These are phyloP conservation scores for Hypoxylon cercidicola DNA, from an alignment of 495 filamentous ascomycete genomes.

Conservation along the genomic window DNA sequence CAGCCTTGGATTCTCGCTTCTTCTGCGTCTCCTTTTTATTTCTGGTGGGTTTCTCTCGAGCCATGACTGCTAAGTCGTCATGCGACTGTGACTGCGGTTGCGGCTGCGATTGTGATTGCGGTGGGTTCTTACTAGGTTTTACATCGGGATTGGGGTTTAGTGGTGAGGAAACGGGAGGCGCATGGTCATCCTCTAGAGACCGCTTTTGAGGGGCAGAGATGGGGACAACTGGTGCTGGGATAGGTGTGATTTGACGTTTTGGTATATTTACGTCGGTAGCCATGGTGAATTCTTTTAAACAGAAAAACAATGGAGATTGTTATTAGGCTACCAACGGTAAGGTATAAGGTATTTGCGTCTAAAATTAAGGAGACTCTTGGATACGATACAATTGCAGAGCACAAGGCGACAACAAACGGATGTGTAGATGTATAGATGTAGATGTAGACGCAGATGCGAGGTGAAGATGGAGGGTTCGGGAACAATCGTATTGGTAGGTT, in stretches of 20 bases:
- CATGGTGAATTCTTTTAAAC: constrained; percentile 42
- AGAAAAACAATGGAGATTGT: constrained; percentile 8
- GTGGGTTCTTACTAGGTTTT: constrained; percentile 44
- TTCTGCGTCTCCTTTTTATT: constrained; percentile 79
- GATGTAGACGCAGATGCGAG: no score
- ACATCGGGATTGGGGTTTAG: constrained; percentile 66
- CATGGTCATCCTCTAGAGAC: constrained; percentile 61
- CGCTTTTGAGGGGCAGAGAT: constrained; percentile 69
- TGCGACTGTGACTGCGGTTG: constrained; percentile 4
- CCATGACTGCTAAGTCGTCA: constrained; percentile 52
- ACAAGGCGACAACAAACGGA: neutral
- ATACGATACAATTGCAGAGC: no score
- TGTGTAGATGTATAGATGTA: no score
- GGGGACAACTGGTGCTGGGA: constrained; percentile 44
- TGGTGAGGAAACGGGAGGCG: constrained; percentile 68
- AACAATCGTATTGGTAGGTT: no score
- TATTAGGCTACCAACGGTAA: no score
- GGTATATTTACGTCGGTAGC: constrained; percentile 50
- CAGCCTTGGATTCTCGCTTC: constrained; percentile 77
- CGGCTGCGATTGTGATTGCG: constrained; percentile 51
- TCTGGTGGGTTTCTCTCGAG: constrained; percentile 57
- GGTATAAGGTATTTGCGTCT: no score
- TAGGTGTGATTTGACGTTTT: constrained; percentile 54
- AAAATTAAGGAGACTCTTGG: no score
- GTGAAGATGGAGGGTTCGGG: no score